Evolutionary conservation across 148 eudicot genomes (phyloP), one percentile per base, ranked within the genome.

Genomic region (Amaranthus hypochondriacus): DNA sequence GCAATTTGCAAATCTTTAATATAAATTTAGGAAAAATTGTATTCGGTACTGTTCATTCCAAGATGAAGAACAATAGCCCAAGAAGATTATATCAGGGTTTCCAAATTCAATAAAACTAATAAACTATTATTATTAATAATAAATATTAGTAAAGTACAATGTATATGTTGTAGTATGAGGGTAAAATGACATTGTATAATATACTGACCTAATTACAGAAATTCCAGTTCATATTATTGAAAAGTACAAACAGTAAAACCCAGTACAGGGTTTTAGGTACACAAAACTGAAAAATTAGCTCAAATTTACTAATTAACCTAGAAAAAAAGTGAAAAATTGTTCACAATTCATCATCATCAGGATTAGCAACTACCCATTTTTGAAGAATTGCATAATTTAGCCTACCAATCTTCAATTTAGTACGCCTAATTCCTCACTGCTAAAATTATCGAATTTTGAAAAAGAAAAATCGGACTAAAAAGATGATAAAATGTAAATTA

Each of bases 281-380:
- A 63, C 14, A 12, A 5, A 54, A 60, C 42, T 5, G 43, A 72
- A 74, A 74, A 42, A 70, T 71, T 62, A 57, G 9, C 56, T 70
- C 60, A 75, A 5, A 57, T 56, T 28, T 62, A 73, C 39, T 48
- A 54, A 56, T 10, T 59, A 73, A 58, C 2, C 15, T 7, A 1
- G 15, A 10, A 28, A 28, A 13, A 74, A 14, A 44, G 48, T 15
- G 21, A 60, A 59, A 28, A 28, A 28, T 28, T 28, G 39, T 28
- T 39, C 11, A 39, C 53, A 63, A 4, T 39, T 10, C 42, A 69
- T 10, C 7, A 52, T 14, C 5, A 21, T 3, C 4, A 10, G 64
- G 67, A 12, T 61, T 48, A 68, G 56, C 54, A 75, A 6, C 43
- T 74, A 69, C 78, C 78, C 72, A 65, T 28, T 57, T 75, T 44